Percentiles rank a stretch among this genome's conserved stretches.
These are phyloP conservation scores for Geosmithia flava DNA, from an alignment of 2,329 filamentous ascomycete genomes.

Conservation along the genomic window DNA sequence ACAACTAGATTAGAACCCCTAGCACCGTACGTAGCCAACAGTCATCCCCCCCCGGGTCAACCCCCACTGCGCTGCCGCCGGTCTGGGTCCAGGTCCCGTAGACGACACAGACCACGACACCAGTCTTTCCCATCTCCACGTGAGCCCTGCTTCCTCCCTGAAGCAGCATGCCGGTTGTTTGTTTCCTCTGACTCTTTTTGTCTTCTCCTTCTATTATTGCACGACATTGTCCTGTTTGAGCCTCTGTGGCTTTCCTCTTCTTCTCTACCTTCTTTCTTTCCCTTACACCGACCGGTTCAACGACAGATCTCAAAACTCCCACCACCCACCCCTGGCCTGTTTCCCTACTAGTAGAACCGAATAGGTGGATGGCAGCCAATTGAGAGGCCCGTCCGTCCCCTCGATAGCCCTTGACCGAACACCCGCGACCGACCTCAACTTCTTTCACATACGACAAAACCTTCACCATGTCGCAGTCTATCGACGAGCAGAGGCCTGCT, in stretches of 20 bases:
- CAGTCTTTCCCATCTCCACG: background rate
- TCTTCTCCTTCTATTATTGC: background rate
- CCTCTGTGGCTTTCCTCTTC: background rate
- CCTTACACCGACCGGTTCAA: background rate
- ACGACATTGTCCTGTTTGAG: background rate
- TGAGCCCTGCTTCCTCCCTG: background rate
- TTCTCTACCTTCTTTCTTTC: background rate
- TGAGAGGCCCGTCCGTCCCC: background rate
- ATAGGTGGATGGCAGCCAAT: conserved; percentile 1
- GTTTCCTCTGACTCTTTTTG: background rate
- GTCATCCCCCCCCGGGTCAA: too few species aligned
- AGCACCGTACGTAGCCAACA: too few species aligned
- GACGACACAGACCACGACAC: background rate
- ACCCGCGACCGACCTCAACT: background rate
- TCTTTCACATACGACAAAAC: background rate
- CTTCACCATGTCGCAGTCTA: conserved; percentile 1
- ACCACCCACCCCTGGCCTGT: background rate
- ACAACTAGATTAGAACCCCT: too few species aligned
- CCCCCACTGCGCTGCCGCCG: too few species aligned
- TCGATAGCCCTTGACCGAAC: background rate
- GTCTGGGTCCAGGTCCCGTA: too few species aligned
- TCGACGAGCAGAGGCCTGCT: background rate
- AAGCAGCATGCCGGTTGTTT: background rate
- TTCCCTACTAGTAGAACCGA: background rate
- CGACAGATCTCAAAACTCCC: background rate